Evolutionary conservation across 1,139 yeast species (phyloP).

Genomic region (Meyerozyma sp.): DNA sequence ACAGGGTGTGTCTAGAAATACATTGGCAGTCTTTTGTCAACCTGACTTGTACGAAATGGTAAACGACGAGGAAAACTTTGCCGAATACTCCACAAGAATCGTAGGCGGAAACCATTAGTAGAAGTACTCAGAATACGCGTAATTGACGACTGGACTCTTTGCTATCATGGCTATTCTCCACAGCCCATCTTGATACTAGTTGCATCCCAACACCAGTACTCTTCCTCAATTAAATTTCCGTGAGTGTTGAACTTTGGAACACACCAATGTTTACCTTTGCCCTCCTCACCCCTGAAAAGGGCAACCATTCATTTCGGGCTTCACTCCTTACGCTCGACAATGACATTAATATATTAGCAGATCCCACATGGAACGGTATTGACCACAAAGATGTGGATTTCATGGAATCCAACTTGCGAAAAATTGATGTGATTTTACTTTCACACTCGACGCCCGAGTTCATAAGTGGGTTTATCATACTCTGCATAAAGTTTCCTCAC

Average conservation of each 20-base stretch:
- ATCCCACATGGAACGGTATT: constrained; percentile 68
- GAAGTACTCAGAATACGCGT: background rate
- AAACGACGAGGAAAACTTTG: constrained; percentile 42
- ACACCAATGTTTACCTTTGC: constrained; percentile 38
- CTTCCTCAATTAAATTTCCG: background rate
- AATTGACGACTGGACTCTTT: no score
- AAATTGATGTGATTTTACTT: constrained; percentile 62
- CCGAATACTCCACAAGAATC: constrained; percentile 40
- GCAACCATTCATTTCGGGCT: constrained; percentile 34
- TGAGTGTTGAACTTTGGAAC: background rate
- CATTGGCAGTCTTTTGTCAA: constrained; percentile 62
- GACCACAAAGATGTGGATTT: constrained; percentile 31
- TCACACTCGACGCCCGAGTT: constrained; percentile 85
- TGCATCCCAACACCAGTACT: background rate
- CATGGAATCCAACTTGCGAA: constrained; percentile 41
- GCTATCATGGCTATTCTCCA: background rate
- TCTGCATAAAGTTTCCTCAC: constrained; percentile 58
- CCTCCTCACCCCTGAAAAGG: constrained; percentile 27
- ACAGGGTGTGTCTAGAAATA: constrained; percentile 43
- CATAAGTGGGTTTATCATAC: constrained; percentile 71
- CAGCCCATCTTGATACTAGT: background rate
- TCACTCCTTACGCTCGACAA: constrained; percentile 40
- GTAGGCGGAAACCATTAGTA: constrained; percentile 25
- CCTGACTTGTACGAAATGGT: constrained; percentile 51
- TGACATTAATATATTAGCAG: constrained; percentile 53